Evolutionary conservation across 768 basidiomycete genomes (phyloP).

Genomic region (Hortiboletus campestris): DNA sequence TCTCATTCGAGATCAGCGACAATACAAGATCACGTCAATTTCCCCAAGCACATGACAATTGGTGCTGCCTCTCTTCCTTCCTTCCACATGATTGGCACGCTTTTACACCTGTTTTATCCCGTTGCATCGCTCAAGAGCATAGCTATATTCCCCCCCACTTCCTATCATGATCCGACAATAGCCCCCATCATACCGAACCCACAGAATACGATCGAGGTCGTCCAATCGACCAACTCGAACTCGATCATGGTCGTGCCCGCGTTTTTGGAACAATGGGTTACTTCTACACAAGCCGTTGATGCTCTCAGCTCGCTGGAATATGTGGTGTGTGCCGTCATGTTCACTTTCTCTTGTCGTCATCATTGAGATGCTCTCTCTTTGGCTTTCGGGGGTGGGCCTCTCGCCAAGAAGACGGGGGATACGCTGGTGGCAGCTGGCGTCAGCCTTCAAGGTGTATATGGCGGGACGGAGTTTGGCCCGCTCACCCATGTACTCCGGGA

Average conservation of each 20-base stretch:
- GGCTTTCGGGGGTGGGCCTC: constrained; percentile 37
- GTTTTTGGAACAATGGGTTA: constrained; percentile 26
- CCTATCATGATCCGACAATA: constrained; percentile 3
- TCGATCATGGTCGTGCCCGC: constrained; percentile 6
- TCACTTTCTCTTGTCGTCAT: background rate
- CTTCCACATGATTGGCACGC: constrained; percentile 21
- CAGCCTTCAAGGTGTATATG: constrained; percentile 33
- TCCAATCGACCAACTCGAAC: constrained; percentile 1
- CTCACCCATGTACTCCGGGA: constrained; percentile 11
- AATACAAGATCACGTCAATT: constrained; percentile 5
- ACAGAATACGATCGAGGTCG: constrained; percentile 21
- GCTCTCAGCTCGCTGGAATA: constrained; percentile 13
- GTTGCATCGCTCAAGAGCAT: constrained; percentile 11
- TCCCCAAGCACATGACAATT: background rate
- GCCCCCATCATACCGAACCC: constrained; percentile 21
- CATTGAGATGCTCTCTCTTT: constrained; percentile 3
- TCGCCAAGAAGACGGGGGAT: constrained; percentile 38
- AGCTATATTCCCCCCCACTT: constrained; percentile 20
- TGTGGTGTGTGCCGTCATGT: constrained; percentile 16
- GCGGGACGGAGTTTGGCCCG: constrained; percentile 38
- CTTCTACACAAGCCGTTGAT: constrained; percentile 17
- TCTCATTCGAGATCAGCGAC: constrained; percentile 2
- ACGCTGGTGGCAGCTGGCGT: constrained; percentile 34
- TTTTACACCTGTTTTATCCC: constrained; percentile 16
- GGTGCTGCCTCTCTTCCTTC: constrained; percentile 19